Base-by-base conservation (phyloP, 495 filamentous ascomycete species). In the Thermothielavioides terrestris region DNA sequence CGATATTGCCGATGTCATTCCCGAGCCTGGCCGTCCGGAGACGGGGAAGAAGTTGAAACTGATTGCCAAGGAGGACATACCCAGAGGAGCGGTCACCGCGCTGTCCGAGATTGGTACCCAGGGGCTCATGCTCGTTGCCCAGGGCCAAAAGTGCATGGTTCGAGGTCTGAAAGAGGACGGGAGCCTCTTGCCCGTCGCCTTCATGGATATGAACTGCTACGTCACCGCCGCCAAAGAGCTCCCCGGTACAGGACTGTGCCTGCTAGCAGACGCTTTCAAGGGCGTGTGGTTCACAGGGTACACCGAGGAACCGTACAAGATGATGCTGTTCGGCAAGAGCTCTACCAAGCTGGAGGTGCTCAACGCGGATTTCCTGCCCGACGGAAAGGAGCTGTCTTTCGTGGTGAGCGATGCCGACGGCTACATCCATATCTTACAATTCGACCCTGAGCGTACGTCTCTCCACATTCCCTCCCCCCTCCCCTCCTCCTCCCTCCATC, bases 81-180 rank as follows among this genome's bases (percentile, higher is more conserved):
- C 75, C 34, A 87, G 91, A 50, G 92, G 92, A 2, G 89, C 90
- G n/a, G 85, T 99, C 11, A 95, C 89, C 4, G 85, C 87, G 0
- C 55, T 99, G 11, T 89, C 85, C 4, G 81, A 84, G 25, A 81
- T 95, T 28, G 92, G 92, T n/a, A 89, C 84, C 0, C 89, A 96
- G 60, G 91, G 91, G 0, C 86, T 95, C 50, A 75, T 97, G 68
- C 80, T 95, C 32, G 84, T 85, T 12, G 89, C 89, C 0, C 94
- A 99, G 61, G 92, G 92, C 2, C 92, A 96, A 58, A 99, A 99
- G 61, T 85, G 88, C 63, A 92, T 97, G 86, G 89, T 99, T 2
- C 75, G 92, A 42, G 92, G 92, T 31, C 74, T 99, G 1, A 96
- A 96, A 59, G 92, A 97, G 67, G 92, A 99, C 57, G 85, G 87